phyloP scores from a whole-genome alignment of 2,329 filamentous ascomycete species.

The Fusarium sp. region DNA sequence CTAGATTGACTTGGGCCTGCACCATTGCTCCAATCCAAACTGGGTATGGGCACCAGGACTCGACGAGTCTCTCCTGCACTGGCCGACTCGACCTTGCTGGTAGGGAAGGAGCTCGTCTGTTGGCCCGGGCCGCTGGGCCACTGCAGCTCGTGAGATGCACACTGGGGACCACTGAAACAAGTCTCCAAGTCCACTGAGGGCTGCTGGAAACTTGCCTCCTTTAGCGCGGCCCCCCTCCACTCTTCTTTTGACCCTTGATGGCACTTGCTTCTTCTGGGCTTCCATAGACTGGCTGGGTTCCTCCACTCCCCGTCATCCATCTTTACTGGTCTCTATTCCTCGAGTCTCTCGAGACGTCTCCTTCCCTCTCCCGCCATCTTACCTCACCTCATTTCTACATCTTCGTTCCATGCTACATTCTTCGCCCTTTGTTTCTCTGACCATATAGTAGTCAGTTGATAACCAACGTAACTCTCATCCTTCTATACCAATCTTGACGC shows the following conservation, averaged over 20 bases:
- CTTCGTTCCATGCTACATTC: slow-evolving; percentile 12
- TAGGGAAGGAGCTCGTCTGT: slow-evolving; percentile 9
- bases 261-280: slow-evolving; percentile 36
- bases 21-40: slow-evolving; percentile 37
- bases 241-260: slow-evolving; percentile 16
- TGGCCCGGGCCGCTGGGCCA: slow-evolving; percentile 34
- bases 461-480: neutral
- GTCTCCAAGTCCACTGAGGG: slow-evolving; percentile 28
- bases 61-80: slow-evolving; percentile 30
- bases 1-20: slow-evolving; percentile 23
- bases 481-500: slow-evolving; percentile 5
- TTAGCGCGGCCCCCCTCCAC: slow-evolving; percentile 33
- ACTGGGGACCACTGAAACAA: slow-evolving; percentile 34
- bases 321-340: slow-evolving; percentile 28
- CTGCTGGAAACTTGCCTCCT: slow-evolving; percentile 33
- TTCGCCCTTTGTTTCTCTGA: slow-evolving; percentile 5
- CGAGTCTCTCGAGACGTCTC: slow-evolving; percentile 7
- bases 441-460: neutral
- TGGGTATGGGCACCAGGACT: slow-evolving; percentile 15
- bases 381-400: slow-evolving; percentile 15
- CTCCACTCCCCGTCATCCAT: slow-evolving; percentile 41
- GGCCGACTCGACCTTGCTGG: slow-evolving; percentile 15
- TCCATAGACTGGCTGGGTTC: slow-evolving; percentile 21
- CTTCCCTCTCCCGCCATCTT: slow-evolving; percentile 25
- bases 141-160: slow-evolving; percentile 40